Percentiles rank a stretch among this genome's conserved stretches.
Conservation (phyloP, 495 filamentous ascomycete species). For the Cudoniella acicularis region DNA sequence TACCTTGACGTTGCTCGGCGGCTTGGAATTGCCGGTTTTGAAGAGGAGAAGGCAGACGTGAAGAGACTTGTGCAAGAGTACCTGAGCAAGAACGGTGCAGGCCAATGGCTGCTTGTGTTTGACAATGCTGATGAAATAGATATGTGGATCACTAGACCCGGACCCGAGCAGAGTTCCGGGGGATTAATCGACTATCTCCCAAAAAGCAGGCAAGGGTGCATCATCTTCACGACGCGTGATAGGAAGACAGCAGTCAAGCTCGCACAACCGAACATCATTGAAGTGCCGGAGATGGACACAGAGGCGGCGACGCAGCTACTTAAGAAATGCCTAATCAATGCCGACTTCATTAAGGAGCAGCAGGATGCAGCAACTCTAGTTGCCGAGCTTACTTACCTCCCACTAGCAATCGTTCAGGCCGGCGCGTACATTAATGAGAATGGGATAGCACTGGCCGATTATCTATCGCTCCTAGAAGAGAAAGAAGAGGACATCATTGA, state of each 20-base stretch:
- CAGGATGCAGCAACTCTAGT: slow-evolving; percentile 27
- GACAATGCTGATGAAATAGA: slow-evolving; percentile 17
- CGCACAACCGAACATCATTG: slow-evolving; percentile 12
- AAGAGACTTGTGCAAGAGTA: slow-evolving; percentile 4
- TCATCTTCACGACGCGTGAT: slow-evolving; percentile 15
- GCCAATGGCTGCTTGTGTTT: slow-evolving; percentile 15
- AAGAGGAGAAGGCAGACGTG: slow-evolving; percentile 4
- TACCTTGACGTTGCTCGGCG: slow-evolving; percentile 7
- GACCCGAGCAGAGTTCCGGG: too few relatives aligned
- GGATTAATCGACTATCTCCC: slow-evolving; percentile 9
- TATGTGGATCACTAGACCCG: slow-evolving; percentile 13
- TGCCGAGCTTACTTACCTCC: slow-evolving; percentile 35
- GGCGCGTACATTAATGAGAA: slow-evolving; percentile 48
- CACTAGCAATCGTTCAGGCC: too few relatives aligned
- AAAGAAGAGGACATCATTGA: slow-evolving; percentile 23
- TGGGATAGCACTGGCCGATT: slow-evolving; percentile 1
- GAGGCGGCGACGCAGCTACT: slow-evolving; percentile 20
- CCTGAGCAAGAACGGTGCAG: slow-evolving; percentile 1
- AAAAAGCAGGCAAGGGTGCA: not conserved
- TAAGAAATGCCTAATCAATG: slow-evolving; percentile 1
- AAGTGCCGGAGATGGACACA: slow-evolving; percentile 33
- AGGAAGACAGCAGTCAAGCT: slow-evolving; percentile 5
- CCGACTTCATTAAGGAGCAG: not conserved
- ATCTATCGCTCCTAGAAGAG: slow-evolving; percentile 8
- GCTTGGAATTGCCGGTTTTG: not conserved